Base-by-base conservation (phyloP, 73 alveolate genomes). In the Uronychia setigera region DNA sequence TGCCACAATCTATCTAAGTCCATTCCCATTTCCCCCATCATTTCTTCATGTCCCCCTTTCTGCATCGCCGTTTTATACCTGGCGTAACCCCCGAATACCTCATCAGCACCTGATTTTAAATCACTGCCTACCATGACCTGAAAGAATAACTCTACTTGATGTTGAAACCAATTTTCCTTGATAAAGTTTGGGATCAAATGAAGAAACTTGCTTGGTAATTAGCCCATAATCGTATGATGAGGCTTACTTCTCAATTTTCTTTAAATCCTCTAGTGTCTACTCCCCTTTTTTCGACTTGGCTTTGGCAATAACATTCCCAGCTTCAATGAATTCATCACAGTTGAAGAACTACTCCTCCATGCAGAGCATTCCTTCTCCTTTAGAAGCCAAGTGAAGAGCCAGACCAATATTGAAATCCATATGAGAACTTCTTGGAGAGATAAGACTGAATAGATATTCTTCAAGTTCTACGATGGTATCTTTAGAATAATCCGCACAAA, bases 361-460 rank as follows among this genome's bases (percentile, higher is more conserved):
- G 67, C 67, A 94, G 58, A 91, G 87, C 81, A 60, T 91, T 75
- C 99, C 99, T 77, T 88, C 93, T 74, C 95, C 95, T 78, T 84
- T 85, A 35, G 98, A 91, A 5, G 99, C 98, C 58, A 94, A 83
- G 80, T 97, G 96, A 74, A 95, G 91, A 58, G 98, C 98, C 77
- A 94, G 85, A 14, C 98, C 98, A 33, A 97, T 97, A 95, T 97
- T 97, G 89, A 97, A 97, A 82, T 97, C 99, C 99, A 97, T 97
- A 82, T 97, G 99, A 0, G 99, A 93, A 32, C 88, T 91, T 82
- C 95, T 95, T 35, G 99, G 99, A 87, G 79, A 87, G 28, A 97
- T 91, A 57, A 94, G 87, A 28, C 81, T 77, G 60, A 94, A 85
- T 32, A 96, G 86, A 31, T 82, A 30, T 46, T 87, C 86, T 82